phyloP scores from a whole-genome alignment of 176 grass and related monocot species.

The Alopecurus myosuroides region DNA sequence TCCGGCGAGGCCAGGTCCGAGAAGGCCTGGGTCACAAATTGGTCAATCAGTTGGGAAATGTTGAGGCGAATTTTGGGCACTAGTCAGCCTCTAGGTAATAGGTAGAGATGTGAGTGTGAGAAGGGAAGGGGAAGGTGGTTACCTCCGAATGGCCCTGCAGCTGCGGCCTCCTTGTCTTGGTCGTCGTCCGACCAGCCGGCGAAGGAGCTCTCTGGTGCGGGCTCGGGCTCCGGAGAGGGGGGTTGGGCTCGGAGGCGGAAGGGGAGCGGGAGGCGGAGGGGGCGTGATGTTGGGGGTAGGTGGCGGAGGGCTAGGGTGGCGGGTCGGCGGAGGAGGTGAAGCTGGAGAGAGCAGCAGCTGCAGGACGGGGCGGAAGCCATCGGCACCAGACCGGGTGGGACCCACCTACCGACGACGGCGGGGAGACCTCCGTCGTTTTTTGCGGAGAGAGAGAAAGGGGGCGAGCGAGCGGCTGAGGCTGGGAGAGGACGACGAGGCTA shows the following conservation, averaged over 20 bases:
- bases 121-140: background rate
- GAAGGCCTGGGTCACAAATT: conserved; percentile 40
- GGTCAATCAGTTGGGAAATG: no score
- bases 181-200: conserved; percentile 56
- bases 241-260: conserved; percentile 11
- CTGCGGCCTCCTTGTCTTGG: background rate
- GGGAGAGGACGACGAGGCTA: no score
- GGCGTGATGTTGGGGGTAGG: background rate
- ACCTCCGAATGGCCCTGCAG: background rate
- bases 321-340: conserved; percentile 28
- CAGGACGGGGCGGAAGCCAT: background rate
- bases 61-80: no score
- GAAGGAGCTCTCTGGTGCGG: conserved; percentile 28
- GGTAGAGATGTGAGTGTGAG: background rate
- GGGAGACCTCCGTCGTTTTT: no score
- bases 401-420: background rate
- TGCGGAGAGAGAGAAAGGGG: no score
- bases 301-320: background rate
- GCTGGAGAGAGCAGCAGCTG: conserved; percentile 39
- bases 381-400: no score
- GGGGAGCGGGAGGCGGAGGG: background rate
- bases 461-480: no score
- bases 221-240: background rate
- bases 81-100: background rate
- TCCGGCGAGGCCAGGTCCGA: conserved; percentile 73